Evolutionary conservation across 352 stramenopile species (phyloP).

Genomic region (Globisporangium middletonii): DNA sequence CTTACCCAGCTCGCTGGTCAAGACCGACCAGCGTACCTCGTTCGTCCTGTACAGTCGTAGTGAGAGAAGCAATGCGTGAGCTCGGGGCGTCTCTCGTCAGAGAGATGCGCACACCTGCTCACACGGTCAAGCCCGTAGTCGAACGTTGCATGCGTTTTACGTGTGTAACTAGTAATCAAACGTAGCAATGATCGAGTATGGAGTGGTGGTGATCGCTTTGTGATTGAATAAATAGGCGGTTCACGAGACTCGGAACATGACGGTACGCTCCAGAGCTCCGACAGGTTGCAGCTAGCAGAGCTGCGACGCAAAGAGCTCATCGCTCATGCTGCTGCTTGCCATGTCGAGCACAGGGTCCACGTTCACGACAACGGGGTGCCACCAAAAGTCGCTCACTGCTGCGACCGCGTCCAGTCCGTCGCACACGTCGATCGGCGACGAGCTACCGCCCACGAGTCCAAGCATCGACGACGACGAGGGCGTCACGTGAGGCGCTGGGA

Average conservation of each 20-base stretch:
- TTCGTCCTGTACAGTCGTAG: no score
- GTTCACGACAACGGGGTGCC: neutral
- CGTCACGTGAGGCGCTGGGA: no score
- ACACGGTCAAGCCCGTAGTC: no score
- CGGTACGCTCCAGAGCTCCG: neutral
- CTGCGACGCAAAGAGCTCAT: constrained; percentile 1
- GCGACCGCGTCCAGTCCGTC: constrained; percentile 7
- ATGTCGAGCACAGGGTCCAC: constrained; percentile 2
- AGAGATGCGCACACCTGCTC: no score
- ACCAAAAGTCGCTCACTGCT: constrained; percentile 12
- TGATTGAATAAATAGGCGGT: constrained; percentile 5
- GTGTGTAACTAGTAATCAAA: no score
- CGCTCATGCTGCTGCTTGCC: neutral
- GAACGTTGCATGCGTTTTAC: no score
- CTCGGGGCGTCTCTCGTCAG: no score
- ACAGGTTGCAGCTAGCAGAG: neutral
- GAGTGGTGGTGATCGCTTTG: neutral
- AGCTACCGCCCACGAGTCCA: neutral
- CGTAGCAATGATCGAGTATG: no score
- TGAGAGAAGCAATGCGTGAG: no score
- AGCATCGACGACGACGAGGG: neutral
- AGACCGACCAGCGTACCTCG: no score
- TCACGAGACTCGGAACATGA: no score
- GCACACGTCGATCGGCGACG: constrained; percentile 15
- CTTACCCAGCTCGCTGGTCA: no score